phyloP scores from a whole-genome alignment of 257 asterid genomes.

The Salvia miltiorrhiza region DNA sequence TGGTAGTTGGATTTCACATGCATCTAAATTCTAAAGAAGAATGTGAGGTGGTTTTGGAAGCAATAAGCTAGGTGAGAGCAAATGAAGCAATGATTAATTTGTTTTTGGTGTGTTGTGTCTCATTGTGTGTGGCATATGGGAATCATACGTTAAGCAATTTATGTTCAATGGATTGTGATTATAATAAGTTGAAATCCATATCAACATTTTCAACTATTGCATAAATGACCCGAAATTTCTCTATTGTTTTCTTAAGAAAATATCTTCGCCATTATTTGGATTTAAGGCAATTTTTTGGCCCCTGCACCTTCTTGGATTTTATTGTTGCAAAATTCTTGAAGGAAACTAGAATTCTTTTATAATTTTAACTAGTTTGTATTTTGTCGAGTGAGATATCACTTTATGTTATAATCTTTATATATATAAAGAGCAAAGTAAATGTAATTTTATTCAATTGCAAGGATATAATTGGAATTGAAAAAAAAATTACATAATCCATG shows the following conservation, averaged over 20 bases:
- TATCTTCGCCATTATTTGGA: background rate
- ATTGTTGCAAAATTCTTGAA: too few relatives aligned
- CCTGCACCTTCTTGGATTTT: too few relatives aligned
- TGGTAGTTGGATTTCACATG: conserved; percentile 43
- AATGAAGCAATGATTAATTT: conserved; percentile 38
- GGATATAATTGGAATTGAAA: too few relatives aligned
- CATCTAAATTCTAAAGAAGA: conserved; percentile 38
- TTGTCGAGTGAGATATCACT: too few relatives aligned
- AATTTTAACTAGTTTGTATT: too few relatives aligned
- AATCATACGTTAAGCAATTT: conserved; percentile 50
- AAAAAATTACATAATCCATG: too few relatives aligned
- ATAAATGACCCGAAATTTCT: background rate
- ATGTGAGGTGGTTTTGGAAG: conserved; percentile 31
- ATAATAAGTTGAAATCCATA: conserved; percentile 7
- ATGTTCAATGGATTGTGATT: conserved; percentile 36
- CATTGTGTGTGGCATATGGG: conserved; percentile 43
- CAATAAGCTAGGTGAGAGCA: background rate
- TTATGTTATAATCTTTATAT: too few relatives aligned
- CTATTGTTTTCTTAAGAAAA: background rate
- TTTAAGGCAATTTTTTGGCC: too few relatives aligned
- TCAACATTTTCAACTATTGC: background rate
- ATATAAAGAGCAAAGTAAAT: too few relatives aligned
- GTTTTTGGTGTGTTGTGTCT: conserved; percentile 38
- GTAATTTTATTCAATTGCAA: too few relatives aligned
- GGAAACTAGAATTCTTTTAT: too few relatives aligned